Percentiles rank a stretch among this genome's conserved stretches.
Evolutionary conservation across 2,329 filamentous ascomycete genomes (phyloP).

Genomic region (Ustulina deusta): DNA sequence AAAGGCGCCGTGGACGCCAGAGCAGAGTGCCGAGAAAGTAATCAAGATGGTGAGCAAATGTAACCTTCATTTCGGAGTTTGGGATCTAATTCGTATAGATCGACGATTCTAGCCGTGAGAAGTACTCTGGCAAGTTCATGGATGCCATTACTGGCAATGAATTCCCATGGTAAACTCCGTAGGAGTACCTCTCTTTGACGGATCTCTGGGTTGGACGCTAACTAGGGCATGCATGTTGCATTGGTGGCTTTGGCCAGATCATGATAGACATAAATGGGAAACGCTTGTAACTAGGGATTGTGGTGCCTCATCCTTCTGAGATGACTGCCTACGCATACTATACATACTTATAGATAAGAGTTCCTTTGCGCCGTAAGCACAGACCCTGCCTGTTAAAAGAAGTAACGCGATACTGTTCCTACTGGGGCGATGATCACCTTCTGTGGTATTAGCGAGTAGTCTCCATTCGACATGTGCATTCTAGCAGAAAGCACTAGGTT

Average conservation of each 20-base stretch:
- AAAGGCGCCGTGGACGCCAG: constrained; percentile 24
- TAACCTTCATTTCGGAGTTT: background rate
- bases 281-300: background rate
- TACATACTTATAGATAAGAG: background rate
- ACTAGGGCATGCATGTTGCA: too few species aligned
- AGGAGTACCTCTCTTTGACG: background rate
- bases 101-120: constrained; percentile 22
- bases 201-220: background rate
- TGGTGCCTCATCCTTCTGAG: background rate
- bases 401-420: background rate
- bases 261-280: background rate
- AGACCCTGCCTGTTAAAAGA: background rate
- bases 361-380: background rate
- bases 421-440: too few species aligned
- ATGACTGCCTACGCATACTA: too few species aligned
- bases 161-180: constrained; percentile 18
- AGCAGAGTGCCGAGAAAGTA: constrained; percentile 30
- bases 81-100: constrained; percentile 10
- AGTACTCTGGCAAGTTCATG: constrained; percentile 23
- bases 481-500: too few species aligned
- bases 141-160: constrained; percentile 18
- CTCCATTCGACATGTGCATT: too few species aligned
- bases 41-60: constrained; percentile 22
- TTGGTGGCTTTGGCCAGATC: background rate
- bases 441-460: too few species aligned